A percentile compares a stretch with the other conserved stretches of the same genome.
Conservation (phyloP, 225 moss, liverwort and hornwort species). For the Pseudisothecium myosuroides region DNA sequence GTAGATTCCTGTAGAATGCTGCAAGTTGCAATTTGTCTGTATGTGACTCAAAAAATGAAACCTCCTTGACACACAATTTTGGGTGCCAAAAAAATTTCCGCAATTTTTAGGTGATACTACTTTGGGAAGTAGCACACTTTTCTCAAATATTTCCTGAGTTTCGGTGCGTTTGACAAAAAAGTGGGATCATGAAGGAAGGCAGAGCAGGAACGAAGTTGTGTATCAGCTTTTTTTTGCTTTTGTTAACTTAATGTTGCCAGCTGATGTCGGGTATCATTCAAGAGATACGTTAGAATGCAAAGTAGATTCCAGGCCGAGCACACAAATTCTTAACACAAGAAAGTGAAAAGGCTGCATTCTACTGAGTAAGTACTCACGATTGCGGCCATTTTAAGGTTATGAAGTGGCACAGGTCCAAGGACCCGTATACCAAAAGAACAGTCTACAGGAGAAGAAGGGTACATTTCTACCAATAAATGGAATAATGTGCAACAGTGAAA, state of each 20-base stretch:
- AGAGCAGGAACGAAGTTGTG: not conserved
- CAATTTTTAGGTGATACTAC: not conserved
- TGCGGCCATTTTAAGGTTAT: not conserved
- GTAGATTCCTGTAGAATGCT: not conserved
- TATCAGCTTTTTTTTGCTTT: not conserved
- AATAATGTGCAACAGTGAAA: not conserved
- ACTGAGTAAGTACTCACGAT: not conserved
- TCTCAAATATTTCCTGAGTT: not conserved
- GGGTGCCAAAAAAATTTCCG: not conserved
- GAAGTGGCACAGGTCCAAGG: not conserved
- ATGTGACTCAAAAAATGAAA: not conserved
- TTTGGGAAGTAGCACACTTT: not conserved
- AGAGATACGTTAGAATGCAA: not conserved
- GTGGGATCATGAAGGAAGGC: not conserved
- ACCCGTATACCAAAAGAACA: not conserved
- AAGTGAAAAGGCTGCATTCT: not conserved
- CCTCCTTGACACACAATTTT: not conserved
- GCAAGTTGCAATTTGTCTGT: not conserved
- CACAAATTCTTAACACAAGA: not conserved
- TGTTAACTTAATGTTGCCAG: not conserved
- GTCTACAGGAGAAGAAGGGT: not conserved
- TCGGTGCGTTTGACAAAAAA: not conserved
- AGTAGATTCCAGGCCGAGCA: not conserved
- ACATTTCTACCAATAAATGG: not conserved
- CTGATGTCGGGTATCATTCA: not conserved